Percentiles rank a stretch among this genome's conserved stretches.
Conservation (phyloP, 306 rosid genomes). For the Inga leiocalycina region DNA sequence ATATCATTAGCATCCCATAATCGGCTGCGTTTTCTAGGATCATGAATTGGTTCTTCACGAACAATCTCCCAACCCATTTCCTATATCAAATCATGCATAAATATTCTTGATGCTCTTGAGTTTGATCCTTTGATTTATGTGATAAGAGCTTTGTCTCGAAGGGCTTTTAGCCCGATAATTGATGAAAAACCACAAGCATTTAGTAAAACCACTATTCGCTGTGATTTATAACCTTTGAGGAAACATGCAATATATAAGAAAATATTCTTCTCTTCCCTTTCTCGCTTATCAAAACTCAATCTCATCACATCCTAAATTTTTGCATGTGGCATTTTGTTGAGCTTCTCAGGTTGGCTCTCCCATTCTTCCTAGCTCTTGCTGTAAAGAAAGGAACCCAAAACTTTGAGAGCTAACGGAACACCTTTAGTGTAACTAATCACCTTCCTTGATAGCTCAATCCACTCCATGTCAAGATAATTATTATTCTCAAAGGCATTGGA, state of each 20-base stretch:
- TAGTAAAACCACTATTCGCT: slow-evolving; percentile 19
- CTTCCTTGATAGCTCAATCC: slow-evolving; percentile 25
- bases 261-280: slow-evolving; percentile 31
- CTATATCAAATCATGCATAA: slow-evolving; percentile 31
- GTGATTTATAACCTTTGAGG: slow-evolving; percentile 21
- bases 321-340: slow-evolving; percentile 26
- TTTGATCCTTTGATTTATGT: slow-evolving; percentile 14
- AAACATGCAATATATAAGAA: slow-evolving; percentile 35
- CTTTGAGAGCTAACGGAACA: slow-evolving; percentile 36
- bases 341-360: slow-evolving; percentile 36
- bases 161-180: slow-evolving; percentile 18
- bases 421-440: slow-evolving; percentile 35
- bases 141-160: slow-evolving; percentile 40
- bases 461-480: slow-evolving; percentile 15
- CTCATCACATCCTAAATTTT: slow-evolving; percentile 25
- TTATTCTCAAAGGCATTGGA: slow-evolving; percentile 31
- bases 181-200: slow-evolving; percentile 33
- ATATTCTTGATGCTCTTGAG: slow-evolving; percentile 7
- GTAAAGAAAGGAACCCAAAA: slow-evolving; percentile 37
- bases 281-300: slow-evolving; percentile 36
- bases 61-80: slow-evolving; percentile 17
- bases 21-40: slow-evolving; percentile 2
- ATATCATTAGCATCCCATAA: neutral
- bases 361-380: slow-evolving; percentile 27
- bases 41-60: neutral